phyloP scores from a whole-genome alignment of 495 filamentous ascomycete species.

The Penicillium psychrofluorescens region DNA sequence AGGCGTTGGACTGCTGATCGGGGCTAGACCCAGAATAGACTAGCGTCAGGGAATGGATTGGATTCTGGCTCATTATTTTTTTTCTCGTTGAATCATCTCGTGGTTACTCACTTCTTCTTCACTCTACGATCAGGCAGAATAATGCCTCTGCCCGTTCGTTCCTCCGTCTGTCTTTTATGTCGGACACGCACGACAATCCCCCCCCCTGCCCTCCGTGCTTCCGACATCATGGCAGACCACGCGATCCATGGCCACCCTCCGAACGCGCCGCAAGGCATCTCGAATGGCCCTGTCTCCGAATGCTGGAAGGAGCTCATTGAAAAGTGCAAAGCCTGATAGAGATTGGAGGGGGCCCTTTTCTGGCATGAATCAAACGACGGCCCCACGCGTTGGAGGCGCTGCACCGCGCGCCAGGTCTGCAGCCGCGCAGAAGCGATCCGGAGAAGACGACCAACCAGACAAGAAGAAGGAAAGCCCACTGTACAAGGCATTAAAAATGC shows the following conservation, averaged over 20 bases:
- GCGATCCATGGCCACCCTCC: constrained; percentile 33
- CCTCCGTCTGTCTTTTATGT: constrained; percentile 33
- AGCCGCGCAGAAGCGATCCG: constrained; percentile 31
- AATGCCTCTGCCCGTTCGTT: constrained; percentile 25
- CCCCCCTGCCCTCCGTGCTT: constrained; percentile 5
- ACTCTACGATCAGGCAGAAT: constrained; percentile 15
- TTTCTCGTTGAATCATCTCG: neutral
- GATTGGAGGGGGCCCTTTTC: constrained; percentile 58
- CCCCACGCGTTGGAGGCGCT: constrained; percentile 40
- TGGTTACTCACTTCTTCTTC: neutral
- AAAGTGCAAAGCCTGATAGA: constrained; percentile 24
- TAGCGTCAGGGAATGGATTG: constrained; percentile 6
- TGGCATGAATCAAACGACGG: constrained; percentile 69
- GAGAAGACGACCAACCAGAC: constrained; percentile 21
- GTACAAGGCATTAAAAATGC: constrained; percentile 94
- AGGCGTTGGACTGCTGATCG: constrained; percentile 17
- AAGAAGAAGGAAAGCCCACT: constrained; percentile 38
- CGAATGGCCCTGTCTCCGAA: constrained; percentile 75
- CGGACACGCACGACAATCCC: constrained; percentile 22
- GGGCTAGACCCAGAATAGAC: constrained; percentile 16
- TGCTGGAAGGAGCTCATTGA: constrained; percentile 50
- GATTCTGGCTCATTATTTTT: constrained; percentile 12
- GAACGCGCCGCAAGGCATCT: constrained; percentile 45
- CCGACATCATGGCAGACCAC: constrained; percentile 26
- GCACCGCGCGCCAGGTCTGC: constrained; percentile 28